Evolutionary conservation across 75 land plant genomes (phyloP).

Genomic region (Pinus tabuliformis): DNA sequence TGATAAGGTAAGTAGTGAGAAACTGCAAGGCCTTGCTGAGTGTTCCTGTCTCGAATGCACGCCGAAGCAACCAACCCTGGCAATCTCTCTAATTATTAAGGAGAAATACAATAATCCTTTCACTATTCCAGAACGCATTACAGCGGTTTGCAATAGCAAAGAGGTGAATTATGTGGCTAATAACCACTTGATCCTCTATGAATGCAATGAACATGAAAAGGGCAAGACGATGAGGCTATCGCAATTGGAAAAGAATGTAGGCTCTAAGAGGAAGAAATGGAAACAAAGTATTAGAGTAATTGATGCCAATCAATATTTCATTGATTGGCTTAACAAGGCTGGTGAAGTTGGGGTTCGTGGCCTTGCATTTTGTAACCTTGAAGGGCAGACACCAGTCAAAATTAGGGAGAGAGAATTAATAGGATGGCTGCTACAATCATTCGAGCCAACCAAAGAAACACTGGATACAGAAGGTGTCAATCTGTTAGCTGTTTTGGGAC

Average conservation of each 20-base stretch:
- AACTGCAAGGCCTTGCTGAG: too few relatives aligned
- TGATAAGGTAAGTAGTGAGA: too few relatives aligned
- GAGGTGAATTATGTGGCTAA: not conserved
- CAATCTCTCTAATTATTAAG: too few relatives aligned
- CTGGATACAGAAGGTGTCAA: too few relatives aligned
- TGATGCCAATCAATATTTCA: not conserved
- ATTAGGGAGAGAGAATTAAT: conserved; percentile 44
- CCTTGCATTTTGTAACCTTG: conserved; percentile 29
- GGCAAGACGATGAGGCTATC: too few relatives aligned
- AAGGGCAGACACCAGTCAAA: conserved; percentile 16
- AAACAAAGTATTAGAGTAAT: not conserved
- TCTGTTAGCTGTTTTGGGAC: too few relatives aligned
- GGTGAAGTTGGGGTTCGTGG: conserved; percentile 22
- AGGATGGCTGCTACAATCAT: conserved; percentile 42
- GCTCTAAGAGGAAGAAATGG: too few relatives aligned
- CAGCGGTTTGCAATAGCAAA: not conserved
- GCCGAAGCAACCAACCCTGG: too few relatives aligned
- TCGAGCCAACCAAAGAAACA: conserved; percentile 63
- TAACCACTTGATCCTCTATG: not conserved
- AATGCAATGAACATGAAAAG: not conserved
- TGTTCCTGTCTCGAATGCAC: too few relatives aligned
- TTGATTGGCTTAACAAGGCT: conserved; percentile 14
- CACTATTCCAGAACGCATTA: not conserved
- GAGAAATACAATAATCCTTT: too few relatives aligned
- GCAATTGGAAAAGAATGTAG: too few relatives aligned